Evolutionary conservation across 2,329 filamentous ascomycete genomes (phyloP), one percentile per base, ranked within the genome.

Genomic region (Periconia sp.): DNA sequence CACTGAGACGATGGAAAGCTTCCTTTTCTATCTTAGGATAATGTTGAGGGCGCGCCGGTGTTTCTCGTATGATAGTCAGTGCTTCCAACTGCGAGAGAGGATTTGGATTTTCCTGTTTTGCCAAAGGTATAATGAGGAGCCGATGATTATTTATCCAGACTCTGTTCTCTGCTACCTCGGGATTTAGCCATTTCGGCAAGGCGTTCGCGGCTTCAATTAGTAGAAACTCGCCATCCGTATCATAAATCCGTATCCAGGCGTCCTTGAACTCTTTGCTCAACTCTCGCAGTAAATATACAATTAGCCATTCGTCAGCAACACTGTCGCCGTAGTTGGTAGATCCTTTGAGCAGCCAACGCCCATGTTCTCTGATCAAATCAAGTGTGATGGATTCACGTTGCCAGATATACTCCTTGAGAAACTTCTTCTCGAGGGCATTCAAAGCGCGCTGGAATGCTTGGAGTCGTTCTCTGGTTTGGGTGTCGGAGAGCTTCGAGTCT

Each of bases 281-380:
- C 74, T 96, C 88, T 43, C 90, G 85, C 30, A 99, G 79, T 6
- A 97, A 77, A 75, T 92, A 96, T 18, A 97, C 92, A 55, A 97
- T 87, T 6, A 97, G 83, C 95, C 94, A 99, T 77, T 99, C 95
- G 65, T 99, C 94, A 67, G 96, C 93, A 3, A 97, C 87, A 0
- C 92, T 94, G 74, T 99, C 95, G 9, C 93, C 92, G 66, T 92
- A 97, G 70, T 93, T 90, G 1, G 91, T 94, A 48, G 81, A 79
- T 18, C 93, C 93, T 58, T 85, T 83, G 6, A 99, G 81, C 58
- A 87, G 86, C 62, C 77, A 80, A 46, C 74, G 68, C 2, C 77
- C 85, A 64, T 88, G 74, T 79, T 88, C 65, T 79, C 79, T 79
- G 42, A 76, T 69, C 30, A 85, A 72, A 17, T 88, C 83, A 6